Evolutionary conservation across 1,139 yeast species (phyloP).

Genomic region (Tardiomyces blankii): DNA sequence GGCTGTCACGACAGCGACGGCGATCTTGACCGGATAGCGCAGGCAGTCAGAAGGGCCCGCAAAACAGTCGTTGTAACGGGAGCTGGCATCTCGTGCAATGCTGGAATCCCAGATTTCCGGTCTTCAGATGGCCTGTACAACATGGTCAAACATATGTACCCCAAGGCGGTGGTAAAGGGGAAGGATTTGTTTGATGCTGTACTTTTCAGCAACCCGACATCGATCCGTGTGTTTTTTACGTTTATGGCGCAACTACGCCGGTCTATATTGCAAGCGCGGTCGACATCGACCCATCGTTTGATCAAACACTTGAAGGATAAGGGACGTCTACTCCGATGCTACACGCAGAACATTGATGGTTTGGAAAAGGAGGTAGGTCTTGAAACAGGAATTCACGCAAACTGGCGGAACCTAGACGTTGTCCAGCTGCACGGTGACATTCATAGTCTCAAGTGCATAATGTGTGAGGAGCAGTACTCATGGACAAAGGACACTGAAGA

Average conservation of each 20-base stretch:
- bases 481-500: constrained; percentile 50
- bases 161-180: constrained; percentile 58
- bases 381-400: constrained; percentile 16
- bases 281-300: constrained; percentile 78
- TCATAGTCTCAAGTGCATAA: constrained; percentile 60
- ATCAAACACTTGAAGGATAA: constrained; percentile 53
- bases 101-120: constrained; percentile 93
- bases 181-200: constrained; percentile 85
- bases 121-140: constrained; percentile 77
- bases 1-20: constrained; percentile 3
- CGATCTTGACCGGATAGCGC: constrained; percentile 13
- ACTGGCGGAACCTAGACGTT: constrained; percentile 40
- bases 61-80: constrained; percentile 48
- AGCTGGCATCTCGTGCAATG: constrained; percentile 93
- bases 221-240: constrained; percentile 62
- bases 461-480: constrained; percentile 44
- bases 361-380: constrained; percentile 38
- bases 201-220: constrained; percentile 55
- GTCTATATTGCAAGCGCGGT: constrained; percentile 52
- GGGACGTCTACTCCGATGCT: constrained; percentile 67
- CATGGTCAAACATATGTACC: constrained; percentile 53
- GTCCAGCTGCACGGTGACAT: constrained; percentile 88
- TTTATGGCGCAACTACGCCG: constrained; percentile 66
- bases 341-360: constrained; percentile 69
- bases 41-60: constrained; percentile 13